Percentiles rank a stretch among this genome's conserved stretches.
Conservation (phyloP, 306 rosid species). For the Crotalaria pallida region DNA sequence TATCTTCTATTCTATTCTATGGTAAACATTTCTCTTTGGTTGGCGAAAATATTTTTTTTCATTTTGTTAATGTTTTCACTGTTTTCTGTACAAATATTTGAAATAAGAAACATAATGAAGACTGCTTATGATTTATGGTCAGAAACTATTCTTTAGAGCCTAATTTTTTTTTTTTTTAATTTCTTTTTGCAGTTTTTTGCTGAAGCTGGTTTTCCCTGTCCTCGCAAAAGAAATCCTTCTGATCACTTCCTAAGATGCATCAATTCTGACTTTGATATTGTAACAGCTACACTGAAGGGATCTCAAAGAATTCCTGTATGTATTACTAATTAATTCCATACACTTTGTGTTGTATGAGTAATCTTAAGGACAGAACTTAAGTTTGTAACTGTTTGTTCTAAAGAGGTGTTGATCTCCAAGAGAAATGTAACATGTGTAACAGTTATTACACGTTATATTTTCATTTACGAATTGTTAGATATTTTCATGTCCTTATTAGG, state of each 20-base stretch:
- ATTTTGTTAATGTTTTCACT: background rate
- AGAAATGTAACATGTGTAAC: too few relatives aligned
- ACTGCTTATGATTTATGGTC: background rate
- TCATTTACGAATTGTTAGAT: too few relatives aligned
- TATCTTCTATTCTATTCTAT: background rate
- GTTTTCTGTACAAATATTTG: too few relatives aligned
- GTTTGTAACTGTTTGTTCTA: too few relatives aligned
- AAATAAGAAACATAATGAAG: too few relatives aligned
- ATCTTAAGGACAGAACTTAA: background rate
- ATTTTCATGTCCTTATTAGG: too few relatives aligned
- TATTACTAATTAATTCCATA: slow-evolving; percentile 1
- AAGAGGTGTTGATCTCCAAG: too few relatives aligned
- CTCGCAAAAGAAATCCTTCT: slow-evolving; percentile 74
- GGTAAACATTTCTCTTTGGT: background rate
- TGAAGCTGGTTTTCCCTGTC: slow-evolving; percentile 86
- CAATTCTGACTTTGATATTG: slow-evolving; percentile 76
- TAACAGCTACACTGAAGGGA: slow-evolving; percentile 76
- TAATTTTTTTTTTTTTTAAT: background rate
- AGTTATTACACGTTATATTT: too few relatives aligned
- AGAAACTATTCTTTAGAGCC: background rate
- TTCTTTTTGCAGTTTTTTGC: slow-evolving; percentile 56
- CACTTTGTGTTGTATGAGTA: background rate
- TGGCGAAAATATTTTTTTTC: background rate
- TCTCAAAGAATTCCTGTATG: slow-evolving; percentile 69
- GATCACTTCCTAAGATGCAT: slow-evolving; percentile 82